These are phyloP conservation scores for Scleroderma citrinum DNA, from an alignment of 768 basidiomycete genomes.

Conservation along the genomic window DNA sequence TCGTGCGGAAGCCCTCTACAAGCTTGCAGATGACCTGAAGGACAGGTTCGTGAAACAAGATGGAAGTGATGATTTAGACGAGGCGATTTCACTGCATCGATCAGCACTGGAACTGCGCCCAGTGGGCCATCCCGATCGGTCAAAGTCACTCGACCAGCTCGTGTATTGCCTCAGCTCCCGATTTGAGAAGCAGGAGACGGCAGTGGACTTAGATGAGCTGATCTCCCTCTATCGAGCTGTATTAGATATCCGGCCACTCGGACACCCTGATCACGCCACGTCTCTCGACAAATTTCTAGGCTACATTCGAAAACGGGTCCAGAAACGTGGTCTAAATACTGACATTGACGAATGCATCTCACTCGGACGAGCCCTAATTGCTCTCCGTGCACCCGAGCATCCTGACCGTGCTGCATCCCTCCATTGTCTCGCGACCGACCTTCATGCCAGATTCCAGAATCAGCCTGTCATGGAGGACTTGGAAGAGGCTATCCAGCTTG, in stretches of 20 bases:
- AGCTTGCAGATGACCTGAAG: constrained; percentile 24
- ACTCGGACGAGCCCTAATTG: neutral
- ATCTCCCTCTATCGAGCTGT: too few relatives aligned
- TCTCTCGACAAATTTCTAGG: constrained; percentile 1
- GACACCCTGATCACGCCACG: constrained; percentile 1
- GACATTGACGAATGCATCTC: neutral
- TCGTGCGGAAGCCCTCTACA: neutral
- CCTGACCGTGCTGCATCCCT: constrained; percentile 1
- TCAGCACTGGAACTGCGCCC: neutral
- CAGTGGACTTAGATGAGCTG: neutral
- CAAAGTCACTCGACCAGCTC: neutral
- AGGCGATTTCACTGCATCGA: neutral
- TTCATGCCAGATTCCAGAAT: constrained; percentile 9
- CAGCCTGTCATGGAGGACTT: constrained; percentile 6
- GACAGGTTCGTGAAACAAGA: constrained; percentile 26
- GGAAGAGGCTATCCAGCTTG: constrained; percentile 7
- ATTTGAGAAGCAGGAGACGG: neutral
- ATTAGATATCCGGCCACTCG: constrained; percentile 2
- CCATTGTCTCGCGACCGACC: constrained; percentile 7
- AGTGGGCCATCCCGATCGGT: neutral
- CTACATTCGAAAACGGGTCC: neutral
- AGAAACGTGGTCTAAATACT: neutral
- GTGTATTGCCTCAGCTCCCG: neutral
- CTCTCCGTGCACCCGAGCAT: constrained; percentile 4
- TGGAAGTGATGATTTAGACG: neutral